Conservation (phyloP, 352 stramenopile genomes). For the Globisporangium acanthophoron region DNA sequence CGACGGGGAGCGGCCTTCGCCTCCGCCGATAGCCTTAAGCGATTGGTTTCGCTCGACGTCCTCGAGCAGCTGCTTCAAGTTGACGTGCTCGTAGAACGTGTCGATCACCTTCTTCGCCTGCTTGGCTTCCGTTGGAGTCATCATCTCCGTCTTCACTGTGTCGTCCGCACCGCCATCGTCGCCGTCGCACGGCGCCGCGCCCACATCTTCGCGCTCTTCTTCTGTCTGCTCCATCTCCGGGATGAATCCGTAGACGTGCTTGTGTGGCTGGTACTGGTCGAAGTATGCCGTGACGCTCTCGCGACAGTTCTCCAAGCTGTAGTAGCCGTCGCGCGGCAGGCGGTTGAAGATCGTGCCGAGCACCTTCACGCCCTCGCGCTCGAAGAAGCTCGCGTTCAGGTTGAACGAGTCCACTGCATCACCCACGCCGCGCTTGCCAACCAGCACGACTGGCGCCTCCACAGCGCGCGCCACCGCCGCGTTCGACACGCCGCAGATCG, state of each 20-base stretch:
- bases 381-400: constrained; percentile 95
- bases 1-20: too few relatives aligned
- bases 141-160: constrained; percentile 12
- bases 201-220: neutral
- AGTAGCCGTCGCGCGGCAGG: constrained; percentile 89
- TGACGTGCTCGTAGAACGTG: constrained; percentile 27
- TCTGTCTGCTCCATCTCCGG: constrained; percentile 47
- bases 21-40: too few relatives aligned
- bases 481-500: constrained; percentile 79
- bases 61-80: constrained; percentile 31
- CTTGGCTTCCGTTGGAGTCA: constrained; percentile 8
- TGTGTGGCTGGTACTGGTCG: constrained; percentile 56
- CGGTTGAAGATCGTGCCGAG: constrained; percentile 97
- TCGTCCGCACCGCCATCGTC: neutral
- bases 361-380: constrained; percentile 85
- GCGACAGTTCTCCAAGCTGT: constrained; percentile 91
- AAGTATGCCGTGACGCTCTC: constrained; percentile 92
- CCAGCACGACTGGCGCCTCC: constrained; percentile 87
- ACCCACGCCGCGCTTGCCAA: constrained; percentile 95
- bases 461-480: constrained; percentile 57
- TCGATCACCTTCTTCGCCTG: constrained; percentile 32
- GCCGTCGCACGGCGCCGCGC: neutral
- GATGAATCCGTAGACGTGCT: constrained; percentile 80
- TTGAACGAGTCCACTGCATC: constrained; percentile 98
- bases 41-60: constrained; percentile 21